Base-by-base conservation (phyloP, 2,329 filamentous ascomycete species). In the Sporothrix humicola region DNA sequence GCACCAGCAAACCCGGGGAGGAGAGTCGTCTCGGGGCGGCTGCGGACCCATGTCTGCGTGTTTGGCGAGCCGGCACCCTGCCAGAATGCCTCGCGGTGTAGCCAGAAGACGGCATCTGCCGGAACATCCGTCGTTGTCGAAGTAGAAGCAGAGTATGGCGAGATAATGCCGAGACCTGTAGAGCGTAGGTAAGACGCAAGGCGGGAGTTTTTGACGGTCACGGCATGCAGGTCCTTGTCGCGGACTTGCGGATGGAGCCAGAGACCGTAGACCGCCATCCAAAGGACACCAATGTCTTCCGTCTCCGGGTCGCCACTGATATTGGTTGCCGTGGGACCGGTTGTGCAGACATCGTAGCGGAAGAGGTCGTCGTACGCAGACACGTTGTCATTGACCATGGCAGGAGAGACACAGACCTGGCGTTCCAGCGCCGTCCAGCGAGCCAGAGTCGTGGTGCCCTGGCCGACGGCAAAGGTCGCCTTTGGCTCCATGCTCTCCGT, bases 11-110 rank as follows among this genome's bases (percentile, higher is more conserved):
- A 84, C 54, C 83, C 81, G 71, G 83, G 81, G 26, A 77, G 82
- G 61, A 59, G 84, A 83, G 2, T 88, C 85, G 7, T 86, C 84
- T 90, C 90, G 92, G 74, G 86, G 85, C 1, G 90, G 86, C 26
- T 89, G 89, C 63, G 89, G 83, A 12, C 91, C 91, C 73, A 91
- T 87, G 7, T 65, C 46, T 74, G 73, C 9, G 48, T 56, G 20
- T 46, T 58, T 0, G 91, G 91, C 0, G 90, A 91, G 20, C 87
- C 90, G 1, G 77, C 73, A 52, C 74, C 75, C 20, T 75, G 76
- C 76, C 76, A 77, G 58, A 77, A 77, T 8, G 76, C 75, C 50
- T 75, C 75, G 1, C 74, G 74, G 54, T 76, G 73, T 2, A 76
- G 50, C 75, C 75, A 76, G 72, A 74, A 76, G 23, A 75, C 65